Percentiles rank a stretch among this genome's conserved stretches.
phyloP scores from a whole-genome alignment of 441 rosid species.

The Rhodomyrtus psidioides region DNA sequence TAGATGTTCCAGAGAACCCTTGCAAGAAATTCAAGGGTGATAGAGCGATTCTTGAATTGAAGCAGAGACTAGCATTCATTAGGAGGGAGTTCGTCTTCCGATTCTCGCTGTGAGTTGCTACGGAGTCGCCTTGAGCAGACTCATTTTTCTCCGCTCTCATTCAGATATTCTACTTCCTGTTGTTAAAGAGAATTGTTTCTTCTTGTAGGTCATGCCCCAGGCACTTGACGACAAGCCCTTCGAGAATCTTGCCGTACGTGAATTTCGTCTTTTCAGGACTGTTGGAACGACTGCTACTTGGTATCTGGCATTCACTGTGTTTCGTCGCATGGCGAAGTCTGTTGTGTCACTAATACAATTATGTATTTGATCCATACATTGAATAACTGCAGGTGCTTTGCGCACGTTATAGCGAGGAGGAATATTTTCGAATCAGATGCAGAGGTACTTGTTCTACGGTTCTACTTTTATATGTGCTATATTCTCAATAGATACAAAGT shows the following conservation, averaged over 20 bases:
- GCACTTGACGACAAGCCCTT: constrained; percentile 62
- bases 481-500: background rate
- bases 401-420: constrained; percentile 71
- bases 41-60: too few species aligned
- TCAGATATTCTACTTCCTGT: background rate
- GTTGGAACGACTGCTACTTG: too few species aligned
- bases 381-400: constrained; percentile 65
- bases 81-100: constrained; percentile 82
- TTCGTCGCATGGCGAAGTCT: background rate
- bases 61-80: constrained; percentile 75
- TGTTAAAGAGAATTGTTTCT: background rate
- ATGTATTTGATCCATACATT: background rate
- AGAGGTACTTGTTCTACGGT: constrained; percentile 33
- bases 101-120: constrained; percentile 71
- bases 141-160: background rate
- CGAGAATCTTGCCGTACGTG: constrained; percentile 49
- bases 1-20: too few species aligned
- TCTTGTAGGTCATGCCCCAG: constrained; percentile 55
- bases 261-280: background rate
- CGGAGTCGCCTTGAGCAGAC: background rate
- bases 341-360: background rate
- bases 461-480: background rate
- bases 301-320: background rate
- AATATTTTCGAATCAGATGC: constrained; percentile 70
- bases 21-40: too few species aligned